Base-by-base conservation (phyloP, 2,329 filamentous ascomycete species). In the Aspergillus tanneri region DNA sequence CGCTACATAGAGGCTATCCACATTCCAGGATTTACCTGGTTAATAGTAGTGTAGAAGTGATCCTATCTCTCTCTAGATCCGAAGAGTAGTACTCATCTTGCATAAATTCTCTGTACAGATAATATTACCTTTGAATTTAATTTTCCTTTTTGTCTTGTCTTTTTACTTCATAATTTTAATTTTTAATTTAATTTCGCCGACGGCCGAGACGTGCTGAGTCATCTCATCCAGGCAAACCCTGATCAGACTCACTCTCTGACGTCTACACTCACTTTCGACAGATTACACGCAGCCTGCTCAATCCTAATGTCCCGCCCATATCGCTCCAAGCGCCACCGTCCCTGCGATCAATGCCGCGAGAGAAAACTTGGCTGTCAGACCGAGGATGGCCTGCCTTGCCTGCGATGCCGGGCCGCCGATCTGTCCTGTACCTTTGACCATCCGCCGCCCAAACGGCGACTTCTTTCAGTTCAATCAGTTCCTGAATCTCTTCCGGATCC, bases 301-400 rank as follows among this genome's bases (percentile, higher is more conserved):
- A 14, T 16, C 19, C 14, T 14, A 34, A 34, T 34, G 30, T 34
- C 30, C 30, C 55, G 64, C 25, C 64, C 64, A 10, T 67, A 66
- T 46, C 62, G 64, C 34, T 67, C 64, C 32, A 67, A 67, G 44
- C 54, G 62, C n/a, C 61, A 65, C 43, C 59, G 63, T 30, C 64
- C 64, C 12, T 67, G 64, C 40, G 63, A 66, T 52, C 58, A 63
- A 54, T 66, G 64, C 54, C 63, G 64, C 9, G 55, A 57, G 23
- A 56, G 64, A 27, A 67, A 67, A 46, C 53, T 65, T 4, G 62
- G 60, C 14, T 67, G 64, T 37, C 58, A 63, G 35, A 62, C 56
- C 5, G 55, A 55, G 7, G 47, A 46, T 32, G 59, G 55, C 37
- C 47, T 56, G 30, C 49, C 61, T 12, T 64, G 64, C 43, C 50